Evolutionary conservation across 768 basidiomycete genomes (phyloP), one percentile per base, ranked within the genome.

Genomic region (Tephrocybe rancida): DNA sequence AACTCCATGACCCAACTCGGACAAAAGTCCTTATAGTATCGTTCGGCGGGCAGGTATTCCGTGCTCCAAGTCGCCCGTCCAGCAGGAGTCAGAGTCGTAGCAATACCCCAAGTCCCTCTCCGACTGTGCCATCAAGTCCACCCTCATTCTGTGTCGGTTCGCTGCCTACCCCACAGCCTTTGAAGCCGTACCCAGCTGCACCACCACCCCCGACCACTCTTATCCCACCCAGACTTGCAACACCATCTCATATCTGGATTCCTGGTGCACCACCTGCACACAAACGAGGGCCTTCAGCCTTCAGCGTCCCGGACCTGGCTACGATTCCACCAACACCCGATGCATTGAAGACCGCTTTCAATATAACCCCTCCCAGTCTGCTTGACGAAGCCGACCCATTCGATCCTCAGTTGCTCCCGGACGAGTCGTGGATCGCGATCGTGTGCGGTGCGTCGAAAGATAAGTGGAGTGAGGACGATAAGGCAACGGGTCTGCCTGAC

Each of bases 41-140:
- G 1, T 92, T 92, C 62, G 90, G 90, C 14, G 90, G 90, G 0
- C 90, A 92, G 61, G 72, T 85, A 7, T 86, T 92, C 66, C 80
- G 79, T 50, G 77, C 75, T 46, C 85, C 85, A 3, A 77, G 72
- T 53, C 63, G 73, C 38, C 56, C 68, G 0, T 68, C 69, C 5
- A 81, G 80, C 60, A 66, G 72, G 42, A 57, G 47, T 24, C 64
- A 57, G 19, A 75, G 70, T 51, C 61, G 67, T 16, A 60, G 57
- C 39, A 35, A 57, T 6, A 73, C 70, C 46, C 65, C 52, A 16
- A 48, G 26, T 10, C 48, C 47, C 18, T 42, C 51, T 19, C 52
- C 39, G 32, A 45, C 44, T 14, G 21, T 48, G 14, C 19, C 30
- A 47, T 27, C 38, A 35, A 57, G 18, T 35, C 55, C 22, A 48